Conservation (phyloP, 1,284 basidiomycete genomes). For the Ustilago hordei region DNA sequence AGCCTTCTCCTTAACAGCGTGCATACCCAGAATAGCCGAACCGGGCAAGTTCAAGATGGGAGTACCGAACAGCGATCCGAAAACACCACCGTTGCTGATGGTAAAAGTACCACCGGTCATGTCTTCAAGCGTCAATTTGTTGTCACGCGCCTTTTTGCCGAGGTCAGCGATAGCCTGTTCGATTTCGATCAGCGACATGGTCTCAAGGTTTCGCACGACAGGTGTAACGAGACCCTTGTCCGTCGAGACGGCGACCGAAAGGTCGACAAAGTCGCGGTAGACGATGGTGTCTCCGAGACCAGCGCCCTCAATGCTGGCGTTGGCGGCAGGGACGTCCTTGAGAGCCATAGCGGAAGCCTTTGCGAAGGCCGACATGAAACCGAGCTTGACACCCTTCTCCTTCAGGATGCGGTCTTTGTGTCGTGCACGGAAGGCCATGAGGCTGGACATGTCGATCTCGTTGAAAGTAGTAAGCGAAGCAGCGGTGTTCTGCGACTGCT, state of each 20-base stretch:
- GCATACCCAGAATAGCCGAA: conserved; percentile 94
- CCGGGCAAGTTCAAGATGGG: conserved; percentile 95
- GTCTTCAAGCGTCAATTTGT: conserved; percentile 89
- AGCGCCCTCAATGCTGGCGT: conserved; percentile 86
- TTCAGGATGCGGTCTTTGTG: conserved; percentile 96
- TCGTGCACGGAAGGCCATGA: conserved; percentile 92
- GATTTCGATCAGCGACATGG: conserved; percentile 87
- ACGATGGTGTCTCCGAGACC: conserved; percentile 85
- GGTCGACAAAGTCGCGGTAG: conserved; percentile 82
- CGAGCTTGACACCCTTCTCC: conserved; percentile 93
- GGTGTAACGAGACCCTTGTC: conserved; percentile 98
- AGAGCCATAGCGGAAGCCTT: conserved; percentile 87
- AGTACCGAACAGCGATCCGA: conserved; percentile 95
- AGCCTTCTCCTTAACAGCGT: conserved; percentile 92
- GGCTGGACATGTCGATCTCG: conserved; percentile 97
- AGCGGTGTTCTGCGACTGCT: conserved; percentile 97
- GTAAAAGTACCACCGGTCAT: conserved; percentile 95
- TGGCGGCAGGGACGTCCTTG: conserved; percentile 92
- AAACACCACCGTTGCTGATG: conserved; percentile 99
- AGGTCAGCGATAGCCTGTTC: conserved; percentile 90
- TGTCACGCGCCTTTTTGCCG: conserved; percentile 94
- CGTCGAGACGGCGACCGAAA: conserved; percentile 88
- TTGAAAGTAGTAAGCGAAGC: conserved; percentile 98
- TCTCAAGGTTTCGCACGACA: conserved; percentile 90
- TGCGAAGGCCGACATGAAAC: conserved; percentile 98